phyloP scores from a whole-genome alignment of 2,329 filamentous ascomycete species.

The Sclerotinia trifoliorum region DNA sequence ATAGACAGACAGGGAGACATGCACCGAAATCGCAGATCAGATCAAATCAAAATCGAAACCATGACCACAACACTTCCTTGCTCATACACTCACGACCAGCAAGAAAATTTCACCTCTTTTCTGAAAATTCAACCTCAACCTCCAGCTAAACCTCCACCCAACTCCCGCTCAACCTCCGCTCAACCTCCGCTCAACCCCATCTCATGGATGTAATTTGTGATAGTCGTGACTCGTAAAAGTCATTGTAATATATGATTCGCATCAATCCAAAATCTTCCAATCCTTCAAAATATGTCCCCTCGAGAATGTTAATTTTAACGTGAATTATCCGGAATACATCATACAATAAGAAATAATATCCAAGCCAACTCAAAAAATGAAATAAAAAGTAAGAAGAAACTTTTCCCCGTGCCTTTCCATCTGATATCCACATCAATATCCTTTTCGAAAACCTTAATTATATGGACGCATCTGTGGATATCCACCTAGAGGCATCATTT shows the following conservation, averaged over 20 bases:
- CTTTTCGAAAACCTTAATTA: constrained; percentile 8
- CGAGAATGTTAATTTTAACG: constrained; percentile 4
- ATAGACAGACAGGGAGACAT: neutral
- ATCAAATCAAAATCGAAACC: neutral
- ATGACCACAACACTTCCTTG: neutral
- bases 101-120: neutral
- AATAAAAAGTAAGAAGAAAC: neutral
- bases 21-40: neutral
- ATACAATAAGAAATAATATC: neutral
- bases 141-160: neutral
- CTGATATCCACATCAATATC: neutral
- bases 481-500: constrained; percentile 25
- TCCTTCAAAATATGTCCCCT: neutral
- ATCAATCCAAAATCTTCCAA: neutral
- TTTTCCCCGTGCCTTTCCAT: neutral
- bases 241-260: neutral
- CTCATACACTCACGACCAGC: neutral
- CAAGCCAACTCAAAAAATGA: neutral
- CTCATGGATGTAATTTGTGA: neutral
- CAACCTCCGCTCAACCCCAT: neutral
- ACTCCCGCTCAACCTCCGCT: neutral
- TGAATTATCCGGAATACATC: neutral
- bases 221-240: constrained; percentile 3
- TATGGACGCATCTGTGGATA: constrained; percentile 35
- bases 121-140: neutral